Evolutionary conservation across 495 filamentous ascomycete species (phyloP), one percentile per base, ranked within the genome.

Genomic region (Neurospora sp.): DNA sequence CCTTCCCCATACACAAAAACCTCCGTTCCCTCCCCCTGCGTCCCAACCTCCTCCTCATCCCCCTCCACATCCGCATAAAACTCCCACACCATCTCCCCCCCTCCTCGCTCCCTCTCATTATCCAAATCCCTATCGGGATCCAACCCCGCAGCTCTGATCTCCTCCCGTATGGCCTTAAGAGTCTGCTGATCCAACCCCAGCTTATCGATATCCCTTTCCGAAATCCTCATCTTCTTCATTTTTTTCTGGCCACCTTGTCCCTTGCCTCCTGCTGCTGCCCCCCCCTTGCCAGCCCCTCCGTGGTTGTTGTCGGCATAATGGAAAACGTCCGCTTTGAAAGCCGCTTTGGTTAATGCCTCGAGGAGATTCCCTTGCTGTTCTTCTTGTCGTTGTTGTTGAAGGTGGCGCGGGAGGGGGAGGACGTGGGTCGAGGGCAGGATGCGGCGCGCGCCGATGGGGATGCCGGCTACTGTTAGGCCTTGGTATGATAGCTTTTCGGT

Each of bases 101-200:
- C 3, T 2, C 54, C 39, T 5, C 31, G 8, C 27, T 14, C 20
- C 35, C 35, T 18, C 35, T 44, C 48, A 3, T 72, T 18, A 12
- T 69, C n/a, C 39, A 40, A 69, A 37, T 35, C 62, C 71, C 27
- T 72, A 39, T 73, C 38, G 38, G 46, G 82, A 78, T 71, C 81
- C 81, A 16, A 78, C 82, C 7, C 83, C 83, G 9, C 78, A 82
- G 5, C 81, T 85, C 27, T 87, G 84, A 90, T 73, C 76, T 91
- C 84, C 73, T 89, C 85, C 76, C 85, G 86, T 73, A 94, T 82
- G 72, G 85, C 83, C 71, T 94, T 90, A 4, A 96, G 81, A 72
- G 87, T 85, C 71, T 91, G 85, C 9, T 88, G 87, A 74, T 91
- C 88, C n/a, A 97, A 82, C 27, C 91, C 88, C 73, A 92, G 82